Conservation (phyloP, 2,329 filamentous ascomycete genomes). For the Akanthomyces dipterigenus region DNA sequence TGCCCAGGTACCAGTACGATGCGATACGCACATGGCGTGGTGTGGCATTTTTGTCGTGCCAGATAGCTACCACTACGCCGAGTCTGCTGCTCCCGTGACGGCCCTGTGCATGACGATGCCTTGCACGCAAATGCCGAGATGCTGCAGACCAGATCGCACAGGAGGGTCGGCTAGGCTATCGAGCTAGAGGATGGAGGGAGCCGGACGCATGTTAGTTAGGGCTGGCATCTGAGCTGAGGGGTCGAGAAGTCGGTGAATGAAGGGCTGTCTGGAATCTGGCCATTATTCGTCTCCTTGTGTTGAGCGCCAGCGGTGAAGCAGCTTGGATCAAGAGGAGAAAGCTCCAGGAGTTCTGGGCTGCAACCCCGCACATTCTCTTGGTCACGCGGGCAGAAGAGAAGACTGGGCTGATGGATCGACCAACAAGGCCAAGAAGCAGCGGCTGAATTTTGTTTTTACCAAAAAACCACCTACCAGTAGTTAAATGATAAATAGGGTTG, state of each 20-base stretch:
- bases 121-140: conserved; percentile 1
- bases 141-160: background rate
- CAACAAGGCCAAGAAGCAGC: background rate
- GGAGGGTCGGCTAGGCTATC: background rate
- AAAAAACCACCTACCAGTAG: too few species aligned
- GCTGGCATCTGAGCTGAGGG: background rate
- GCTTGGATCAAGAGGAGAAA: background rate
- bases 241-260: background rate
- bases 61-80: background rate
- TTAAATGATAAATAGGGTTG: too few species aligned
- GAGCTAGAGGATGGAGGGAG: background rate
- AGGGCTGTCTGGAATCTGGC: background rate
- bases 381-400: background rate
- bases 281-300: background rate
- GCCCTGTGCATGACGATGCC: background rate
- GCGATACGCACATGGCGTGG: background rate
- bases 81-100: background rate
- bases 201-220: background rate
- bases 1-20: background rate
- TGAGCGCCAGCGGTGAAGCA: background rate
- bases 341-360: background rate
- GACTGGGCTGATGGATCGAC: background rate
- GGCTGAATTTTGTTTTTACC: too few species aligned
- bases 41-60: background rate
- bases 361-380: background rate